A percentile compares a stretch with the other conserved stretches of the same genome.
These are phyloP conservation scores for Phytomonas serpens DNA, from an alignment of 208 protist species.

Conservation along the genomic window DNA sequence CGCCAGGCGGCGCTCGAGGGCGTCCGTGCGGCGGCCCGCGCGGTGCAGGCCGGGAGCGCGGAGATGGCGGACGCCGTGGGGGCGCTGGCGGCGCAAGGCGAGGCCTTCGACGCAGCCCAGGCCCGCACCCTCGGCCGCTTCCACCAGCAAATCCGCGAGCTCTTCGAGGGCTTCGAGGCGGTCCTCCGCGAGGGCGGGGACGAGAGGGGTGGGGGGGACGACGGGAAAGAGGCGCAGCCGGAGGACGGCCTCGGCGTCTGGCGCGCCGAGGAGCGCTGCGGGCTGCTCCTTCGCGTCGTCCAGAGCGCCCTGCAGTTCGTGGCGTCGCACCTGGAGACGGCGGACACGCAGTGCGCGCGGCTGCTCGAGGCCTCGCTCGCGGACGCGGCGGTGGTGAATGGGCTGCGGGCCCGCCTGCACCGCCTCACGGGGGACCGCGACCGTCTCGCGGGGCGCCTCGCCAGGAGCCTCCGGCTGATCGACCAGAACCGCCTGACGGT, in stretches of 20 bases:
- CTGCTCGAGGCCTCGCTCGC: constrained; percentile 55
- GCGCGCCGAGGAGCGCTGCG: not conserved
- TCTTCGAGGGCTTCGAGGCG: not conserved
- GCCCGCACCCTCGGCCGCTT: not conserved
- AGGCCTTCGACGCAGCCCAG: not conserved
- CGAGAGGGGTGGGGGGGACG: not conserved
- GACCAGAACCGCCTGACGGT: constrained; percentile 65
- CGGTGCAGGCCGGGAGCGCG: constrained; percentile 9
- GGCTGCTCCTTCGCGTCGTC: constrained; percentile 12
- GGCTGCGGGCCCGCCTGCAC: constrained; percentile 33
- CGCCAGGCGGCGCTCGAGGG: not conserved
- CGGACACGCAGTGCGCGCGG: constrained; percentile 33
- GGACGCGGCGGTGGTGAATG: constrained; percentile 47
- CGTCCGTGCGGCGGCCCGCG: not conserved
- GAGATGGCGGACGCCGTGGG: constrained; percentile 12
- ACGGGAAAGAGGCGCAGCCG: not conserved
- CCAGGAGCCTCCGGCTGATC: constrained; percentile 42
- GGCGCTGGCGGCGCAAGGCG: not conserved
- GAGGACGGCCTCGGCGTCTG: not conserved
- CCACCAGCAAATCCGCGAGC: not conserved
- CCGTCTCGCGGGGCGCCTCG: constrained; percentile 23
- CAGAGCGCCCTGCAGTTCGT: constrained; percentile 32
- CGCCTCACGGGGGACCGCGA: constrained; percentile 40
- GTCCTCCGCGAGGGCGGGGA: not conserved
- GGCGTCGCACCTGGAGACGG: constrained; percentile 27